These are phyloP conservation scores for Claviceps quebecensis DNA, from an alignment of 2,329 filamentous ascomycete species.

Conservation along the genomic window DNA sequence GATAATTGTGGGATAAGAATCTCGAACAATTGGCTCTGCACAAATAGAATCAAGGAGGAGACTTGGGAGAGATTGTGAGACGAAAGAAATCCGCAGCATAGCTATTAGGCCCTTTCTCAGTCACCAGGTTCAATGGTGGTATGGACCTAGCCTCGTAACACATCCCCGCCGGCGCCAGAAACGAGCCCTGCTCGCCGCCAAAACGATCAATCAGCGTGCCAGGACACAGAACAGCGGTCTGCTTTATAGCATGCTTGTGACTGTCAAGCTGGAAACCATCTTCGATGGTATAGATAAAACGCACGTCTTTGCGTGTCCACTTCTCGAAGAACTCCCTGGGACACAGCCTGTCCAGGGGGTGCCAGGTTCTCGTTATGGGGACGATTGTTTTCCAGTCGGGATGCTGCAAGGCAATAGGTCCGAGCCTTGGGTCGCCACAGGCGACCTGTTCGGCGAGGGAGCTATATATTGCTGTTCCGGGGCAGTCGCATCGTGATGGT, in stretches of 20 bases:
- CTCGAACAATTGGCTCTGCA: no score
- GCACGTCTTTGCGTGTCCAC: background rate
- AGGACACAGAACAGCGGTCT: background rate
- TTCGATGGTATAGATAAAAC: background rate
- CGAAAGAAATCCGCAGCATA: background rate
- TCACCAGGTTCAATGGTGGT: background rate
- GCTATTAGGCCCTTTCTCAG: background rate
- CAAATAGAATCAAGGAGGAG: no score
- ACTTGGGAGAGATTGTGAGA: no score
- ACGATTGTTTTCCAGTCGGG: background rate
- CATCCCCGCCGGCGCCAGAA: background rate
- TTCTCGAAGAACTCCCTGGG: background rate
- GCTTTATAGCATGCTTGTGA: background rate
- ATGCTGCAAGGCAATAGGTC: background rate
- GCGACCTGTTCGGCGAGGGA: background rate
- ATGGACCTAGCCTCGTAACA: background rate
- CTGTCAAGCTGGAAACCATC: background rate
- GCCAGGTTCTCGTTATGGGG: background rate
- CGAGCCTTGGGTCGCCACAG: background rate
- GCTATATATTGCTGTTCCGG: background rate
- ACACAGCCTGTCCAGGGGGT: background rate
- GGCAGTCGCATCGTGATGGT: background rate
- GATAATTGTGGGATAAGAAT: no score
- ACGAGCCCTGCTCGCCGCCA: background rate
- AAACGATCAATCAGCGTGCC: background rate